Evolutionary conservation across 2,329 filamentous ascomycete species (phyloP).

Genomic region (Cladosporium sp.): DNA sequence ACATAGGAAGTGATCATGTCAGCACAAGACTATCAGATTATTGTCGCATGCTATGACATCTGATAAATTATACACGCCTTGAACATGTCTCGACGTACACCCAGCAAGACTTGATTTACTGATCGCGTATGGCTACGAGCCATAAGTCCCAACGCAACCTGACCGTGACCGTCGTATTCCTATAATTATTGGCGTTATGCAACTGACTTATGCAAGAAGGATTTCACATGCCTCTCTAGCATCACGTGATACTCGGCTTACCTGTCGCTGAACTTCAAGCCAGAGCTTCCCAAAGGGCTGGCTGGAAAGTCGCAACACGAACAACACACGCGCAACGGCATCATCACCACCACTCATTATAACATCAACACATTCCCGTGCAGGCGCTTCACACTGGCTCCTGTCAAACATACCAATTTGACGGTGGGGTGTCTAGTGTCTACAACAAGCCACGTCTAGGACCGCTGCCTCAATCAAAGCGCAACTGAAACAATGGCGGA

Average conservation of each 20-base stretch:
- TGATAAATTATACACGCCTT: background rate
- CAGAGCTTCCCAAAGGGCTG: background rate
- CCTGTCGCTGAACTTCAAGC: background rate
- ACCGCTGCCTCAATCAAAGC: background rate
- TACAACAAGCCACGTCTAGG: background rate
- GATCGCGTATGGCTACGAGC: background rate
- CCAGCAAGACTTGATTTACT: background rate
- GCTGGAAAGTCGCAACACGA: slow-evolving; percentile 11
- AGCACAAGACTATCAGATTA: background rate
- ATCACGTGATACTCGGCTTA: slow-evolving; percentile 3
- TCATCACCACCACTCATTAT: background rate
- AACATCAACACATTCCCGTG: background rate
- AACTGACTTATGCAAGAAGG: background rate
- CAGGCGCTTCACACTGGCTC: slow-evolving; percentile 1
- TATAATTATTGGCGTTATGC: background rate
- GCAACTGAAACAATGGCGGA: slow-evolving; percentile 10
- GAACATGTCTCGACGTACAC: background rate
- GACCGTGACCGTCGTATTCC: background rate
- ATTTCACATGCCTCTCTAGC: background rate
- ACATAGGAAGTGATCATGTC: background rate
- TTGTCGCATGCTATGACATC: background rate
- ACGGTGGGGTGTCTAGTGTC: background rate
- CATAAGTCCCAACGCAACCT: background rate
- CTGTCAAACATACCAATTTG: background rate
- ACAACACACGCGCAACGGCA: slow-evolving; percentile 6